Evolutionary conservation across 2,329 filamentous ascomycete genomes (phyloP).

Genomic region (Hypoxylon sp.): DNA sequence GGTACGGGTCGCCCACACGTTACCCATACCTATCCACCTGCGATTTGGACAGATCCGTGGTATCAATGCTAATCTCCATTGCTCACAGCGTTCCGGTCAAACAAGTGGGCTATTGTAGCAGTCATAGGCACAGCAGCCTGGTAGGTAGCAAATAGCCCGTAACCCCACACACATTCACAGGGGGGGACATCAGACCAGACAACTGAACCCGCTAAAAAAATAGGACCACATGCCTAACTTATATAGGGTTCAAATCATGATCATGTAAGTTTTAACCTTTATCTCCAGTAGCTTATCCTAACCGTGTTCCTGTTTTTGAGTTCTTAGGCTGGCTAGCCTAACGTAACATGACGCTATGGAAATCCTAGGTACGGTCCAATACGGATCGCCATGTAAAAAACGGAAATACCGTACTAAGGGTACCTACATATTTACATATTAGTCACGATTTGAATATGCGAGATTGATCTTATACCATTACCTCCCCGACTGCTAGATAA

Average conservation of each 20-base stretch:
- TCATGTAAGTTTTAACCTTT: not conserved
- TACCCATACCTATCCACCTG: slow-evolving; percentile 9
- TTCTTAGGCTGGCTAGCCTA: not conserved
- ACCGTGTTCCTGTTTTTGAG: slow-evolving; percentile 14
- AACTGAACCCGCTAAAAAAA: slow-evolving; percentile 17
- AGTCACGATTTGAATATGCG: not conserved
- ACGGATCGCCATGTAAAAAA: slow-evolving; percentile 7
- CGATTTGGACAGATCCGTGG: slow-evolving; percentile 39
- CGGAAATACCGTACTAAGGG: not conserved
- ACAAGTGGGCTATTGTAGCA: not conserved
- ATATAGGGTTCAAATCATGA: not conserved
- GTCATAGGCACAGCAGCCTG: too few relatives aligned
- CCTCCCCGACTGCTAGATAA: not conserved
- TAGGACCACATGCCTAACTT: slow-evolving; percentile 11
- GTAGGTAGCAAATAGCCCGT: not conserved
- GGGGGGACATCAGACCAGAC: slow-evolving; percentile 2
- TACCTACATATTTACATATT: too few relatives aligned
- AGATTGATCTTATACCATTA: not conserved
- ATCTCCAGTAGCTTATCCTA: slow-evolving; percentile 40
- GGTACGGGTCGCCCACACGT: too few relatives aligned
- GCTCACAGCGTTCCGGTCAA: slow-evolving; percentile 20
- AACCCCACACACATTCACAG: slow-evolving; percentile 29
- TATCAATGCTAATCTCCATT: slow-evolving; percentile 31
- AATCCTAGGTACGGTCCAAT: not conserved
- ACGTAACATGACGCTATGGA: not conserved